phyloP scores from a whole-genome alignment of 2,329 filamentous ascomycete genomes.

The Cryphonectria radicalis region DNA sequence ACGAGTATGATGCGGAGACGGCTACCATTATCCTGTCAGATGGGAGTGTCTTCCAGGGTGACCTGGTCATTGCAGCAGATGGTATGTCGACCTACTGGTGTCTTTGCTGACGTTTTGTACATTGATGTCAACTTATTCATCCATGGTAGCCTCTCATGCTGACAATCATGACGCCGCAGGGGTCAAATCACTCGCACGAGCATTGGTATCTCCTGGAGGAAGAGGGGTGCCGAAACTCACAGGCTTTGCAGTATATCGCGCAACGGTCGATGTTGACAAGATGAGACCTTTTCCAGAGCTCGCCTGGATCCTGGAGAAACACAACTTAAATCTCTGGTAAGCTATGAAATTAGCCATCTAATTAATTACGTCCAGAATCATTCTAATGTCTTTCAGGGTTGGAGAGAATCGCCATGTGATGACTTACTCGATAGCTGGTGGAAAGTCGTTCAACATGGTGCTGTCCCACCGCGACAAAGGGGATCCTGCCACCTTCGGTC shows the following conservation, averaged over 20 bases:
- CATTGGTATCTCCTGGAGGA: conserved; percentile 26
- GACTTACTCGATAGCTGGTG: conserved; percentile 48
- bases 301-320: conserved; percentile 45
- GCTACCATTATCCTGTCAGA: conserved; percentile 33
- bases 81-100: conserved; percentile 30
- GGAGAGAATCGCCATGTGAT: conserved; percentile 49
- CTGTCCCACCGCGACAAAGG: conserved; percentile 46
- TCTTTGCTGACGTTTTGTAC: background rate
- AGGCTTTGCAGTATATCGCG: conserved; percentile 48
- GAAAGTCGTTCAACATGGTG: conserved; percentile 51
- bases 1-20: conserved; percentile 31
- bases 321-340: conserved; percentile 46
- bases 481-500: conserved; percentile 39
- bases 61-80: conserved; percentile 44
- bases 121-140: background rate
- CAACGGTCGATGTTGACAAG: conserved; percentile 43
- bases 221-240: conserved; percentile 34
- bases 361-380: background rate
- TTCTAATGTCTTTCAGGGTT: conserved; percentile 37
- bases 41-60: conserved; percentile 34
- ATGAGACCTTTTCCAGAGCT: conserved; percentile 43
- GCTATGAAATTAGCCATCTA: background rate
- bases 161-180: conserved; percentile 27
- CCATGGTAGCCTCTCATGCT: background rate
- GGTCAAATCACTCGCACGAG: conserved; percentile 38